Evolutionary conservation across 495 filamentous ascomycete species (phyloP).

Genomic region (Delitschia confertaspora): DNA sequence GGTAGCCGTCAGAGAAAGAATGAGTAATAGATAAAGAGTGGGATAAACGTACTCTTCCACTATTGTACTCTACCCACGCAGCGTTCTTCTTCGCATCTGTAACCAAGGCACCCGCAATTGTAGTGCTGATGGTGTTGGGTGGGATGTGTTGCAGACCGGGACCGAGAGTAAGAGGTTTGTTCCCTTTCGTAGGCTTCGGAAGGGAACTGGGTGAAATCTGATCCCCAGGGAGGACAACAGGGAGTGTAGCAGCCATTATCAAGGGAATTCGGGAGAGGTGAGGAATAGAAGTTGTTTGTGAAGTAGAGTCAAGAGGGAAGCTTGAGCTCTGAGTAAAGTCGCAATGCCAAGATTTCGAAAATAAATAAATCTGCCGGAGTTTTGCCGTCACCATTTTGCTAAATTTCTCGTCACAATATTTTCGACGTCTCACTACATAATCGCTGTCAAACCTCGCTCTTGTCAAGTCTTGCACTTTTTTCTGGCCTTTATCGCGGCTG

Average conservation of each 20-base stretch:
- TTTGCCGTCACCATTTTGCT: no score
- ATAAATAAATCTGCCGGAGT: no score
- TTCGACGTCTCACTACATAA: no score
- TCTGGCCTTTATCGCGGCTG: no score
- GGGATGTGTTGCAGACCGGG: conserved; percentile 72
- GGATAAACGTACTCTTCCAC: conserved; percentile 47
- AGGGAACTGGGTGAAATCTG: conserved; percentile 50
- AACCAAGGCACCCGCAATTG: conserved; percentile 68
- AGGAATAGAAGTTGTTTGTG: background rate
- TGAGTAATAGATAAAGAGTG: background rate
- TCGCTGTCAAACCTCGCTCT: no score
- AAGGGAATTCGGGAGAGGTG: background rate
- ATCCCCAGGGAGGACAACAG: conserved; percentile 74
- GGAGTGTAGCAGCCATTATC: conserved; percentile 33
- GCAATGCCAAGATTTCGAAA: conserved; percentile 9
- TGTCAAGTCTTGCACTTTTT: no score
- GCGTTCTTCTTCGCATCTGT: conserved; percentile 70
- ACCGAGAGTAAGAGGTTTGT: conserved; percentile 68
- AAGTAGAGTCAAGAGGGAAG: background rate
- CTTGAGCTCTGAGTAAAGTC: background rate
- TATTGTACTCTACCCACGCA: conserved; percentile 64
- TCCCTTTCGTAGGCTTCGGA: conserved; percentile 52
- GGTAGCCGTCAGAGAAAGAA: background rate
- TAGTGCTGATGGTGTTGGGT: conserved; percentile 60
- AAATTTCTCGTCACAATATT: no score